Conservation (phyloP, 768 basidiomycete genomes). For the Cyclocybe cylindracea region DNA sequence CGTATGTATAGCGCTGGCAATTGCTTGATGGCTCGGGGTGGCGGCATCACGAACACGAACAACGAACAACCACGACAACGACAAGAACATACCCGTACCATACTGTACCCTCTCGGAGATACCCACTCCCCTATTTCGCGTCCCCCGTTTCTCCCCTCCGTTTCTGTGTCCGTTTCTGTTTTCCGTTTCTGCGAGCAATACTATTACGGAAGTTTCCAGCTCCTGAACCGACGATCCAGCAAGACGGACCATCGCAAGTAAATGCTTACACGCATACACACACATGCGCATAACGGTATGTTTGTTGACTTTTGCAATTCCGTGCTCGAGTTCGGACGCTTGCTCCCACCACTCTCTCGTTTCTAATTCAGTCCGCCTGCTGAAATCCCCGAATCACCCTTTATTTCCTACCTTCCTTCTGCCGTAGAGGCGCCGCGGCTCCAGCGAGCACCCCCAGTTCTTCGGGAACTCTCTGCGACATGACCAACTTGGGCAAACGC, state of each 20-base stretch:
- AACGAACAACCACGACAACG: not conserved
- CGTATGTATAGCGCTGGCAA: slow-evolving; percentile 51
- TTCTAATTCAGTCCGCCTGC: not conserved
- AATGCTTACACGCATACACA: no score
- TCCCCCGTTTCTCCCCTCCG: slow-evolving; percentile 1
- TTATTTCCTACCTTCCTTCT: slow-evolving; percentile 20
- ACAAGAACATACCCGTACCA: no score
- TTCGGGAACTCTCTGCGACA: slow-evolving; percentile 12
- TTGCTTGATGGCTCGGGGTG: slow-evolving; percentile 32
- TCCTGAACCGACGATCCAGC: no score
- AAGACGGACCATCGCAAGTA: no score
- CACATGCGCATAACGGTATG: no score
- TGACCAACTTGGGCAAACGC: no score
- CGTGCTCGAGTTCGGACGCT: not conserved
- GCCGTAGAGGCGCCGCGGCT: slow-evolving; percentile 35
- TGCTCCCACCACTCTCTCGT: not conserved
- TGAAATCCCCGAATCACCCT: not conserved
- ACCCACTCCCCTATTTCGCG: slow-evolving; percentile 2
- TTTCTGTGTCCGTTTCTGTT: not conserved
- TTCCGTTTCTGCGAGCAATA: not conserved
- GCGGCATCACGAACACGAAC: no score
- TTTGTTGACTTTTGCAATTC: not conserved
- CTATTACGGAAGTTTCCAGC: no score
- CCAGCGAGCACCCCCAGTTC: slow-evolving; percentile 24
- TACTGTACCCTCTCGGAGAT: slow-evolving; percentile 9